Conservation (phyloP, 2,329 filamentous ascomycete genomes). For the Fusarium falciforme region DNA sequence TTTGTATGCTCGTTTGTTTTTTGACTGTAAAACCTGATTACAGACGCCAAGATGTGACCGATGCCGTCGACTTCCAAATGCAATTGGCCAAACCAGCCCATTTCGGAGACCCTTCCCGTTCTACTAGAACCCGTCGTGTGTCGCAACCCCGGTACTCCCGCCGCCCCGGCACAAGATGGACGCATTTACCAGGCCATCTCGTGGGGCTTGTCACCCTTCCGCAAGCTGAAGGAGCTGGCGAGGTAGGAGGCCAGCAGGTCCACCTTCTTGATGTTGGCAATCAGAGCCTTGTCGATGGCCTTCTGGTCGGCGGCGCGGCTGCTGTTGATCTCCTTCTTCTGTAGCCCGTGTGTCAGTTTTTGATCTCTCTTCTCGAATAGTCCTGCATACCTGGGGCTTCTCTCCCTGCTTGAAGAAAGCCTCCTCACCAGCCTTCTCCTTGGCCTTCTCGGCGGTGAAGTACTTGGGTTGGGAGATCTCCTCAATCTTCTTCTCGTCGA, state of each 20-base stretch:
- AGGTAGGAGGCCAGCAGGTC: constrained; percentile 95
- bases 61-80: constrained; percentile 75
- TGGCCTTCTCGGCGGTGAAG: constrained; percentile 95
- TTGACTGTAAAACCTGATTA: constrained; percentile 74
- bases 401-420: constrained; percentile 99
- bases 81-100: constrained; percentile 71
- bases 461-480: constrained; percentile 83
- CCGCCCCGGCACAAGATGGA: constrained; percentile 45
- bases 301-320: constrained; percentile 97
- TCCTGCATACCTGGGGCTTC: constrained; percentile 86
- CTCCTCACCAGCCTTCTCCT: constrained; percentile 97
- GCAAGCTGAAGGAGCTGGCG: constrained; percentile 94
- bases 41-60: constrained; percentile 75
- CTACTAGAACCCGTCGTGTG: constrained; percentile 54
- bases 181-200: constrained; percentile 96
- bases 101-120: constrained; percentile 59
- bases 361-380: neutral
- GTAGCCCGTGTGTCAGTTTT: constrained; percentile 49
- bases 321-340: constrained; percentile 98
- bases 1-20: constrained; percentile 59
- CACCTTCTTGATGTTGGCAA: constrained; percentile 98
- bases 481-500: constrained; percentile 92
- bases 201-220: constrained; percentile 99
- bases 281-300: constrained; percentile 94
- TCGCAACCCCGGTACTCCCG: constrained; percentile 47